Percentiles rank a stretch among this genome's conserved stretches.
Evolutionary conservation across 1,284 basidiomycete species (phyloP).

Genomic region (Baeospora myosura): DNA sequence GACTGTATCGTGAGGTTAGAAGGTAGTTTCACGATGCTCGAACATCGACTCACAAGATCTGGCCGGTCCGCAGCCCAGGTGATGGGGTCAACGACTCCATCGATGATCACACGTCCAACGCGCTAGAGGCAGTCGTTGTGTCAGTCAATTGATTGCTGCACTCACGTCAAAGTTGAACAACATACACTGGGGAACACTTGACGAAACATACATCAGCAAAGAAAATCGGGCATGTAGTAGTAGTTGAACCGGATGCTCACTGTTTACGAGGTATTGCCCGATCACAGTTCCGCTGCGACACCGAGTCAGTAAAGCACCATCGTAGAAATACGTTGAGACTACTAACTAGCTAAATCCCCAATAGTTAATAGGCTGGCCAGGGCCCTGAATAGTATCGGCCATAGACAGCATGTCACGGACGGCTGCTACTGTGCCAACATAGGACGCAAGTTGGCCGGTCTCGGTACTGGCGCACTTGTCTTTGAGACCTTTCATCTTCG

Average conservation of each 20-base stretch:
- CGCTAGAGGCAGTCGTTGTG: not conserved
- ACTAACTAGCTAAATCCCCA: conserved; percentile 4
- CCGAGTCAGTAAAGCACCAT: not conserved
- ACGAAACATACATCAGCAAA: not conserved
- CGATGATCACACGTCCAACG: conserved; percentile 1
- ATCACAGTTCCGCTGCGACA: not conserved
- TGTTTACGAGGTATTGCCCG: not conserved
- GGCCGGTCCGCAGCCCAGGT: not conserved
- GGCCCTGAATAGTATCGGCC: not conserved
- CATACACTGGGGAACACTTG: not conserved
- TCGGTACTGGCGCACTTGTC: not conserved
- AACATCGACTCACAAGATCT: not conserved
- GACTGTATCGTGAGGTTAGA: no score
- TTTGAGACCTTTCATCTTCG: not conserved
- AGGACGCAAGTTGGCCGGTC: not conserved
- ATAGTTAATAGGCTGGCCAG: not conserved
- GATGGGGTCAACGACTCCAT: conserved; percentile 1
- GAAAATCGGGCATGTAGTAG: not conserved
- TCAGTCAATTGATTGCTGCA: not conserved
- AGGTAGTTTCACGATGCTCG: no score
- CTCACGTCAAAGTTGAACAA: not conserved
- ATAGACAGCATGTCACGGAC: conserved; percentile 3
- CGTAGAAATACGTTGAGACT: not conserved
- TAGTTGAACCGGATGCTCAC: not conserved
- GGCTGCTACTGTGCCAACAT: conserved; percentile 1